phyloP scores from a whole-genome alignment of 176 grass and related monocot genomes.

The Bromus sterilis region DNA sequence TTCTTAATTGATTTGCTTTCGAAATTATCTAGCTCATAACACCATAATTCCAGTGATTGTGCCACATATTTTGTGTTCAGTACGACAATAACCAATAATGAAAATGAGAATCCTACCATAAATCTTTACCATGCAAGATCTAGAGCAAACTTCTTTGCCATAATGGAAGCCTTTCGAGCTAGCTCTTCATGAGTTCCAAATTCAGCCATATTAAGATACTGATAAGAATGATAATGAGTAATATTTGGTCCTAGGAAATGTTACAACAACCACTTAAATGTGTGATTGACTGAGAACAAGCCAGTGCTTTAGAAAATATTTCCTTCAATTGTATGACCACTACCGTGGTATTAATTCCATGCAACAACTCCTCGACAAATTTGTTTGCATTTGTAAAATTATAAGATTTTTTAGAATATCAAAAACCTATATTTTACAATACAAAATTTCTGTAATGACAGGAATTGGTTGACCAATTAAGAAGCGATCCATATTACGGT shows the following conservation, averaged over 20 bases:
- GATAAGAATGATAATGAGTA: conserved; percentile 9
- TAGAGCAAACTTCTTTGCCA: conserved; percentile 95
- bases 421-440: too few relatives aligned
- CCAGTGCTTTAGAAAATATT: background rate
- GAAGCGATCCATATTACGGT: too few relatives aligned
- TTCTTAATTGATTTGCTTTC: too few relatives aligned
- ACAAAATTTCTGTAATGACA: too few relatives aligned
- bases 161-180: conserved; percentile 79
- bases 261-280: background rate
- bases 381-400: conserved; percentile 90
- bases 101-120: background rate
- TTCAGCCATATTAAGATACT: conserved; percentile 94
- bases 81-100: too few relatives aligned
- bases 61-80: conserved; percentile 6
- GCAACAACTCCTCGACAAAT: conserved; percentile 90
- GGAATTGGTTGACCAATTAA: too few relatives aligned
- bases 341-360: conserved; percentile 42
- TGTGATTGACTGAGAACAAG: background rate
- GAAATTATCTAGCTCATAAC: too few relatives aligned
- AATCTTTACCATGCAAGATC: conserved; percentile 76
- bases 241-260: background rate
- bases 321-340: background rate
- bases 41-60: too few relatives aligned
- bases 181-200: conserved; percentile 89
- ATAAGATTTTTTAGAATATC: too few relatives aligned